Evolutionary conservation across 2,329 filamentous ascomycete genomes (phyloP).

Genomic region (Trichoderma breve): DNA sequence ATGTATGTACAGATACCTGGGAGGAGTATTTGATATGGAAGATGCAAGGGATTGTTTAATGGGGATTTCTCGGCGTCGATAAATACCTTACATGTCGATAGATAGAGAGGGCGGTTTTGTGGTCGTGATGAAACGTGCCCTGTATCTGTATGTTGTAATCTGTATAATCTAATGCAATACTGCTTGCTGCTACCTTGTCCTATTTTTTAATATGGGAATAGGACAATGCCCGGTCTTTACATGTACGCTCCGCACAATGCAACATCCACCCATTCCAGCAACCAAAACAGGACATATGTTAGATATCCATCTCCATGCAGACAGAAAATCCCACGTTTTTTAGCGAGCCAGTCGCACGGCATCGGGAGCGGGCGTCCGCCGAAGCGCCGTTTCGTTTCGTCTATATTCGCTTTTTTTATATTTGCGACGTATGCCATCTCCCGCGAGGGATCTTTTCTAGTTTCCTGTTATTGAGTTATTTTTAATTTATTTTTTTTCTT

Average conservation of each 20-base stretch:
- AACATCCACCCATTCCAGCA: neutral
- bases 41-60: neutral
- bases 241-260: slow-evolving; percentile 1
- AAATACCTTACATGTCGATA: neutral
- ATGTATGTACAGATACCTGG: neutral
- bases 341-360: neutral
- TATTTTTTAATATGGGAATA: neutral
- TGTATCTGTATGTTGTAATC: neutral
- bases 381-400: slow-evolving; percentile 2
- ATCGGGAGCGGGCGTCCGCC: neutral
- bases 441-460: neutral
- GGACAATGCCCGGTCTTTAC: neutral
- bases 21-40: neutral
- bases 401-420: neutral
- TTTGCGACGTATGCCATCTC: neutral
- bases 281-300: neutral
- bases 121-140: neutral
- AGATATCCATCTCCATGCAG: neutral
- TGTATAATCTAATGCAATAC: neutral
- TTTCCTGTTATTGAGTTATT: neutral
- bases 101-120: neutral
- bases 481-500: neutral
- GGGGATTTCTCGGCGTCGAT: neutral
- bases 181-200: neutral
- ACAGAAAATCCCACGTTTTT: neutral